A percentile compares a stretch with the other conserved stretches of the same genome.
phyloP scores from a whole-genome alignment of 208 protist genomes.

The Crithidia acanthocephali region DNA sequence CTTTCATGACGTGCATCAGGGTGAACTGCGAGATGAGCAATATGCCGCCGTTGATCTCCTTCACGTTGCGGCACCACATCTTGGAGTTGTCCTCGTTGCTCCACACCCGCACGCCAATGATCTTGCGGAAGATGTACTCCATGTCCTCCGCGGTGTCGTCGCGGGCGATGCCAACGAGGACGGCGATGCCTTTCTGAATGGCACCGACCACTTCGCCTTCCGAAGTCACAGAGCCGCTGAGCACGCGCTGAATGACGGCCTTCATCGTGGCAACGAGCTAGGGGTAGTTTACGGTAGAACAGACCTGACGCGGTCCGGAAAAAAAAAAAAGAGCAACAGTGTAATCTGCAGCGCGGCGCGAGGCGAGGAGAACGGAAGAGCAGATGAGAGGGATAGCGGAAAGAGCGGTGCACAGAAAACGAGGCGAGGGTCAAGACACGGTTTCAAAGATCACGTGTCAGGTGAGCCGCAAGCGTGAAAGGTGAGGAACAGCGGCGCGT shows the following conservation, averaged over 20 bases:
- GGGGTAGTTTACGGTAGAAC: background rate
- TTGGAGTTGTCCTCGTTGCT: conserved; percentile 63
- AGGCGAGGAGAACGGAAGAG: too few species aligned
- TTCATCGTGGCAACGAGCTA: conserved; percentile 52
- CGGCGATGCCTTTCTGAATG: conserved; percentile 77
- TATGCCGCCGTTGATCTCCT: conserved; percentile 83
- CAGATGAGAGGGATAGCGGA: too few species aligned
- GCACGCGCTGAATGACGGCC: conserved; percentile 86
- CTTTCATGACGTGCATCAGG: conserved; percentile 89
- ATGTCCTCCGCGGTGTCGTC: conserved; percentile 80
- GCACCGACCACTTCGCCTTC: conserved; percentile 71
- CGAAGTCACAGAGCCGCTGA: conserved; percentile 66
- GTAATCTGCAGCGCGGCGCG: background rate
- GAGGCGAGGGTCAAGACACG: too few species aligned
- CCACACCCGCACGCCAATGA: conserved; percentile 78
- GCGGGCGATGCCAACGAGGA: conserved; percentile 82
- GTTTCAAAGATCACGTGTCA: too few species aligned
- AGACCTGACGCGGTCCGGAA: too few species aligned
- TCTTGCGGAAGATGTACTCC: conserved; percentile 83
- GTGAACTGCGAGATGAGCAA: conserved; percentile 94
- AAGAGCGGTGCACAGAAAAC: too few species aligned
- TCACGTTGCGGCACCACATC: conserved; percentile 79
- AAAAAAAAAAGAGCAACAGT: background rate
- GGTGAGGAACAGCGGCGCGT: too few species aligned
- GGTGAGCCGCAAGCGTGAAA: too few species aligned